phyloP scores from a whole-genome alignment of 2,329 filamentous ascomycete genomes.

The Venturia effusa region DNA sequence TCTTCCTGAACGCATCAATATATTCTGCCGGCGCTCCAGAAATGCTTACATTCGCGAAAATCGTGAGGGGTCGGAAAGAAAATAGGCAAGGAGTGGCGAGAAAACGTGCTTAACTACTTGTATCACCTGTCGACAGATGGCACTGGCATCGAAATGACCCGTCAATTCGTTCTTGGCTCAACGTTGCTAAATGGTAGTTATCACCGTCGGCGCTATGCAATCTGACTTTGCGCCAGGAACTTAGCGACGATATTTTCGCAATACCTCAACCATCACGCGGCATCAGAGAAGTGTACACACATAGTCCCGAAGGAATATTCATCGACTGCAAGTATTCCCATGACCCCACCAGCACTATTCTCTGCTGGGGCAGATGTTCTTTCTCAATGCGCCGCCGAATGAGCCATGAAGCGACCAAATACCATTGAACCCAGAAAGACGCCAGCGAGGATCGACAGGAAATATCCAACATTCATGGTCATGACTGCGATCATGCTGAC shows the following conservation, averaged over 20 bases:
- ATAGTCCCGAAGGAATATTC: too few relatives aligned
- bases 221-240: too few relatives aligned
- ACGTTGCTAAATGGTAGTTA: too few relatives aligned
- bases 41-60: background rate
- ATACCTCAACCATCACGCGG: too few relatives aligned
- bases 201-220: too few relatives aligned
- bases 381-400: slow-evolving; percentile 7
- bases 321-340: too few relatives aligned
- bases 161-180: background rate
- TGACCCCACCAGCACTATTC: too few relatives aligned
- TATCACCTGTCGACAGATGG: too few relatives aligned
- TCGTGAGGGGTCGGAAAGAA: background rate
- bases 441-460: slow-evolving; percentile 65
- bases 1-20: background rate
- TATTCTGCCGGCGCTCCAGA: background rate
- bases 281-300: too few relatives aligned
- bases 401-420: slow-evolving; percentile 6
- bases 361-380: too few relatives aligned
- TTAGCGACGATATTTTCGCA: too few relatives aligned
- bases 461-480: slow-evolving; percentile 81
- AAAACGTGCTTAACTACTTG: too few relatives aligned
- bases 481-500: slow-evolving; percentile 82
- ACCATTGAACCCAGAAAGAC: slow-evolving; percentile 75
- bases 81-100: background rate
- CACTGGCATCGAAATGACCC: background rate